Evolutionary conservation across 202 grass and related monocot genomes (phyloP), one percentile per base, ranked within the genome.

Genomic region (Hordeum pubiflorum): DNA sequence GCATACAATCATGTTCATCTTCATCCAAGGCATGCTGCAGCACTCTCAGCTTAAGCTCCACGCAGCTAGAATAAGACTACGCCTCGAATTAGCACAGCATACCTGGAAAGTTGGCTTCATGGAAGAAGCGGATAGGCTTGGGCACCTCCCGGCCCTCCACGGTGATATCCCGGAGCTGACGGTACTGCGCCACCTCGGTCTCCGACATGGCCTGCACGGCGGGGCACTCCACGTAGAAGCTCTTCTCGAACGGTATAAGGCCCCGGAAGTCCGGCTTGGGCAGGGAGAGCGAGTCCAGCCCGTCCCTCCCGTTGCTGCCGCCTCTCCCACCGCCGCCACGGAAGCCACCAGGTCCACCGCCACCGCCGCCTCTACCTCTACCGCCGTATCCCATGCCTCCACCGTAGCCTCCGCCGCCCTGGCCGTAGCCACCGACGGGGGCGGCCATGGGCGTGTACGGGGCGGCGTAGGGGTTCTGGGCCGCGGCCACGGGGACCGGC

Each of bases 41-140:
- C 33, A 26, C 34, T 20, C 17, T 32, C 54, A 65, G 44, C 44
- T 50, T 50, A 17, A 17, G 14, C 14, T 6, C 5, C 14, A 6
- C 0, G 8, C 9, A 63, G 31, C 38, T 54, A 82, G 26, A 10
- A 26, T 50, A 72, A 10, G 3, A 55, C 4, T 3, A 67, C 11
- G 8, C 14, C 52, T 70, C 22, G 3, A 43, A 2, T 6, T 34
- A 65, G 41, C 10, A 63, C 7, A 3, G 46, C 39, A 74, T 58
- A 94, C 96, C 92, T 77, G 96, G 95, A 58, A 98, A 95, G 58
- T 81, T 93, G 64, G 90, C 92, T 84, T 98, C 96, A 27, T 98
- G 88, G 78, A 98, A 98, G 75, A 81, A 95, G 37, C 92, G 76
- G 69, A 98, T 68, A 1, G 96, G 96, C 74, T 93, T 95, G 32